Base-by-base conservation (phyloP, 2,329 filamentous ascomycete genomes). In the Monilinia aucupariae region DNA sequence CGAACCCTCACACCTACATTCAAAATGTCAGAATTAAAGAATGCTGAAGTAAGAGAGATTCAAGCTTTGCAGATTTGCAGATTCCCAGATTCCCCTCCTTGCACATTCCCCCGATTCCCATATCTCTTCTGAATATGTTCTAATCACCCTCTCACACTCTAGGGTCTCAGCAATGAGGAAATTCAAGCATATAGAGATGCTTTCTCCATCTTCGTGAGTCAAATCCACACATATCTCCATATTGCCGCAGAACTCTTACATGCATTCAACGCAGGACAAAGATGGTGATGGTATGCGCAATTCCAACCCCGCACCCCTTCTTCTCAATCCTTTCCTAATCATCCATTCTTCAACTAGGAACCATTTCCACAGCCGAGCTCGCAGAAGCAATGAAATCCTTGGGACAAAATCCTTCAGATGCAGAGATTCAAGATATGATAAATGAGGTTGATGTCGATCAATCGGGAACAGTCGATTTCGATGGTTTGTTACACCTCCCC, bases 401-500 rank as follows among this genome's bases (percentile, higher is more conserved):
- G 30, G 61, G 61, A 37, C 61, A 59, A 39, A 60, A 63, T 37
- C 54, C 55, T 52, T 59, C 53, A 30, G 61, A 63, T 52, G 61
- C 55, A 2, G 61, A 63, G 48, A 63, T 63, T 39, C 54, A 63
- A 39, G 61, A 63, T 22, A 63, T 63, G 61, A 60, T 63, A 3
- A 63, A 63, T 39, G 61, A 63, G 61, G 61, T 63, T 32, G 61
- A 63, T 41, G 55, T 63, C 22, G 61, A 63, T 48, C 54, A 63
- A 39, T 59, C 54, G n/a, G 61, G 61, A 63, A 59, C 55, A 20
- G 55, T 63, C n/a, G 61, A 63, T 45, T 60, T 63, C 25, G 61
- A 63, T 37, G 61, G 61, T 63, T 43, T 32, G 61, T 60, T 41
- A 61, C 30, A 55, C 59, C n/a, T 37, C 34, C 37, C 15, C 41